Evolutionary conservation across 306 rosid genomes (phyloP).

Genomic region (Erythrophleum fordii): DNA sequence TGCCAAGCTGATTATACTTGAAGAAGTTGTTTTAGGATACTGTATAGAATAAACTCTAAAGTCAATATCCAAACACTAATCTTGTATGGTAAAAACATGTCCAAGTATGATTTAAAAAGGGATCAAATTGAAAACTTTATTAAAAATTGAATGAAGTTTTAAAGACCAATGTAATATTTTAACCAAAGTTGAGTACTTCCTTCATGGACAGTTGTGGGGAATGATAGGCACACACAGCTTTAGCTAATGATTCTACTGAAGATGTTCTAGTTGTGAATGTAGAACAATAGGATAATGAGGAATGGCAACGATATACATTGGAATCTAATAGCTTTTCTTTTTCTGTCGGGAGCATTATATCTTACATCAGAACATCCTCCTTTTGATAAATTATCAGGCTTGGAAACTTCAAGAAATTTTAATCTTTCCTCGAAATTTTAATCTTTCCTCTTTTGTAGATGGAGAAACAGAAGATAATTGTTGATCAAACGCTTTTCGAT

Average conservation of each 20-base stretch:
- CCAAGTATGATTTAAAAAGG: not conserved
- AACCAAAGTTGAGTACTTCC: slow-evolving; percentile 60
- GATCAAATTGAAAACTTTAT: not conserved
- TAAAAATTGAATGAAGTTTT: too few species aligned
- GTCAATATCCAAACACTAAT: slow-evolving; percentile 34
- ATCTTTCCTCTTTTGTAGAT: slow-evolving; percentile 51
- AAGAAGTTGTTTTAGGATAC: slow-evolving; percentile 66
- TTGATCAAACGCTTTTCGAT: slow-evolving; percentile 86
- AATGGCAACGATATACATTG: slow-evolving; percentile 70
- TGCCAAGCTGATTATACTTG: slow-evolving; percentile 79
- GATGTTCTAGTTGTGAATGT: slow-evolving; percentile 53
- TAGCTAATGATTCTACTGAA: slow-evolving; percentile 54
- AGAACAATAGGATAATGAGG: slow-evolving; percentile 70
- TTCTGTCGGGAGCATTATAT: slow-evolving; percentile 46
- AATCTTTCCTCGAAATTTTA: slow-evolving; percentile 52
- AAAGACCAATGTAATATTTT: not conserved
- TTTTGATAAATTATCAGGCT: slow-evolving; percentile 41
- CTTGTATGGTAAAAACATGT: not conserved
- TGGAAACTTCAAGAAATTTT: slow-evolving; percentile 47
- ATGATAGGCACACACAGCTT: slow-evolving; percentile 68
- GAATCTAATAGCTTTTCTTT: slow-evolving; percentile 67
- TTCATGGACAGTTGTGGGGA: slow-evolving; percentile 87
- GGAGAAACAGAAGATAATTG: slow-evolving; percentile 53
- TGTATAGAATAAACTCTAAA: slow-evolving; percentile 44
- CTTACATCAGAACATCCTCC: slow-evolving; percentile 55